A percentile compares a stretch with the other conserved stretches of the same genome.
phyloP scores from a whole-genome alignment of 331 rosid genomes.

The Phaseolus coccineus region DNA sequence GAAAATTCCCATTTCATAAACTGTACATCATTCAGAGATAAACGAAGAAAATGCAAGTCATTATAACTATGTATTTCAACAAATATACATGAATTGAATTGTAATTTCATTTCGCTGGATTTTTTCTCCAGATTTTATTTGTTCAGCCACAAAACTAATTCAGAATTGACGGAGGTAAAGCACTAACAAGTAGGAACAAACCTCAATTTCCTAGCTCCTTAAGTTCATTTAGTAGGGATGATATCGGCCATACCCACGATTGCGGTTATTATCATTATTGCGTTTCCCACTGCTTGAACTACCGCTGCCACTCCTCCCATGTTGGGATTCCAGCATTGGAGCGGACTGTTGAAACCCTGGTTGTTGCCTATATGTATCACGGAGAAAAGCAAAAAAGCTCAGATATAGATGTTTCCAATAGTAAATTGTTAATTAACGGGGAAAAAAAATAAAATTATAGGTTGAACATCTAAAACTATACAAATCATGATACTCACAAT shows the following conservation, averaged over 20 bases:
- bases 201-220: constrained; percentile 8
- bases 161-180: not conserved
- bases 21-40: not conserved
- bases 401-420: constrained; percentile 21
- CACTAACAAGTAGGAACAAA: constrained; percentile 14
- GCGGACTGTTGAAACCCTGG: constrained; percentile 61
- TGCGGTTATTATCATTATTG: constrained; percentile 48
- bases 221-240: constrained; percentile 62
- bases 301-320: constrained; percentile 59
- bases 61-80: not conserved
- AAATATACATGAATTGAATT: constrained; percentile 25
- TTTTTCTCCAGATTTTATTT: not conserved
- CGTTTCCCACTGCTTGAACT: constrained; percentile 63
- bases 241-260: constrained; percentile 58
- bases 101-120: not conserved
- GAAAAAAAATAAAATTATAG: not conserved
- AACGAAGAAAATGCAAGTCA: not conserved
- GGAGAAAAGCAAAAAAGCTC: constrained; percentile 15
- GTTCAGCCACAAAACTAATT: not conserved
- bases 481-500: constrained; percentile 58
- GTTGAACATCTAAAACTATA: constrained; percentile 27
- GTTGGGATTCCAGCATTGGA: constrained; percentile 46
- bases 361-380: constrained; percentile 53
- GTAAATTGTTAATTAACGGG: not conserved
- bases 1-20: constrained; percentile 1